A percentile compares a stretch with the other conserved stretches of the same genome.
phyloP scores from a whole-genome alignment of 768 basidiomycete genomes.

The Chalciporus chontae region DNA sequence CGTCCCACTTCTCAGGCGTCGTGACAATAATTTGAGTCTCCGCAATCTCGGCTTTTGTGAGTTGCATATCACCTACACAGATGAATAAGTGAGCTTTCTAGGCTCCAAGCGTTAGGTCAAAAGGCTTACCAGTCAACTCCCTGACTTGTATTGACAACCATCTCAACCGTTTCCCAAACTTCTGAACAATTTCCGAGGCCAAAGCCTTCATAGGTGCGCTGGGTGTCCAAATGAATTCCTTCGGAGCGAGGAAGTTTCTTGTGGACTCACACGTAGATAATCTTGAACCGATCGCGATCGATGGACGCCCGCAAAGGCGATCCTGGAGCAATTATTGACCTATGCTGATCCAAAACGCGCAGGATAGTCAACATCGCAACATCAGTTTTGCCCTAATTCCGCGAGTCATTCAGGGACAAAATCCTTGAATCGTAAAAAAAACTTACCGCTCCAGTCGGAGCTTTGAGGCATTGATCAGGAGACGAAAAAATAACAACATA shows the following conservation, averaged over 20 bases:
- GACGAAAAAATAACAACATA: neutral
- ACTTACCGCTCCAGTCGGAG: constrained; percentile 95
- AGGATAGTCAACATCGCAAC: constrained; percentile 93
- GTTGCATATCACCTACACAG: constrained; percentile 82
- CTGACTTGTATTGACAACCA: constrained; percentile 87
- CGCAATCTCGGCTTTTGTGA: constrained; percentile 90
- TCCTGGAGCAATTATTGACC: constrained; percentile 29
- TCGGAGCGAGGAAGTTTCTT: neutral
- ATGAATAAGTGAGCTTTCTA: neutral
- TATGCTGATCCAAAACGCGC: constrained; percentile 78
- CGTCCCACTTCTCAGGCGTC: constrained; percentile 99
- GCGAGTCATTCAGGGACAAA: constrained; percentile 3
- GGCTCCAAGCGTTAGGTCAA: neutral
- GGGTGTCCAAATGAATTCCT: neutral
- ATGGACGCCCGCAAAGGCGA: constrained; percentile 48
- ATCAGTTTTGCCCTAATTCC: constrained; percentile 91
- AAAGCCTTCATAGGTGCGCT: constrained; percentile 99
- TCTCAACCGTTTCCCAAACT: constrained; percentile 81
- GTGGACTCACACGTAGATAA: constrained; percentile 84
- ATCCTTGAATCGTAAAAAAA: neutral
- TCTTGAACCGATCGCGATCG: constrained; percentile 76
- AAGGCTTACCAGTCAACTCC: constrained; percentile 75
- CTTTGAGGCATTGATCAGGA: constrained; percentile 36
- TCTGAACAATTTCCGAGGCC: constrained; percentile 92
- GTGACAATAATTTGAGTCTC: constrained; percentile 98